A percentile compares a stretch with the other conserved stretches of the same genome.
These are phyloP conservation scores for Amauroascus niger DNA, from an alignment of 2,329 filamentous ascomycete genomes.

Conservation along the genomic window DNA sequence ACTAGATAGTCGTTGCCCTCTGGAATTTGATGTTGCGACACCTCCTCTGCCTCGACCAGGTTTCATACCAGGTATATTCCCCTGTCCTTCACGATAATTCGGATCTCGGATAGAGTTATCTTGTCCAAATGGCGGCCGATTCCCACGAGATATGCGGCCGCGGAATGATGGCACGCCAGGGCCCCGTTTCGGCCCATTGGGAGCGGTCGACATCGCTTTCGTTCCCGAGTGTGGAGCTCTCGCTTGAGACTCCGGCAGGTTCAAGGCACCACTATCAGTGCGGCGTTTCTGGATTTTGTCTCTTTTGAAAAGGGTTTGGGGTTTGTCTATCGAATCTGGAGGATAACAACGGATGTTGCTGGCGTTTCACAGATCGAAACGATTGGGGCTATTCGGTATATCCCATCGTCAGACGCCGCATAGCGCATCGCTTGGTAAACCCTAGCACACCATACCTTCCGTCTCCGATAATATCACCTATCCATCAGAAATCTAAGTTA, in stretches of 20 bases:
- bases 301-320: too few species aligned
- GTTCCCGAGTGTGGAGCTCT: not conserved
- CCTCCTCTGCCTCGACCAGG: conserved; percentile 3
- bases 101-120: conserved; percentile 1
- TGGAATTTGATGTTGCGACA: not conserved
- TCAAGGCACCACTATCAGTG: not conserved
- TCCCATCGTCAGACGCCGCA: not conserved
- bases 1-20: not conserved
- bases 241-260: not conserved
- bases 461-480: not conserved
- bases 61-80: not conserved
- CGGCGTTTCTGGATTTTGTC: not conserved
- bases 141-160: conserved; percentile 3
- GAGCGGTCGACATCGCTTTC: not conserved
- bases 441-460: not conserved
- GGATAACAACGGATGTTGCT: not conserved
- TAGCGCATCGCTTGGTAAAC: not conserved
- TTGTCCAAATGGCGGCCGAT: conserved; percentile 1
- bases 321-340: not conserved
- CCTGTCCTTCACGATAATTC: not conserved
- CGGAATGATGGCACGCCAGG: conserved; percentile 3
- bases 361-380: not conserved
- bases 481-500: not conserved
- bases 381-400: not conserved
- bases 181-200: conserved; percentile 11